Evolutionary conservation across 208 protist genomes (phyloP).

Genomic region (Endotrypanum monterogeii): DNA sequence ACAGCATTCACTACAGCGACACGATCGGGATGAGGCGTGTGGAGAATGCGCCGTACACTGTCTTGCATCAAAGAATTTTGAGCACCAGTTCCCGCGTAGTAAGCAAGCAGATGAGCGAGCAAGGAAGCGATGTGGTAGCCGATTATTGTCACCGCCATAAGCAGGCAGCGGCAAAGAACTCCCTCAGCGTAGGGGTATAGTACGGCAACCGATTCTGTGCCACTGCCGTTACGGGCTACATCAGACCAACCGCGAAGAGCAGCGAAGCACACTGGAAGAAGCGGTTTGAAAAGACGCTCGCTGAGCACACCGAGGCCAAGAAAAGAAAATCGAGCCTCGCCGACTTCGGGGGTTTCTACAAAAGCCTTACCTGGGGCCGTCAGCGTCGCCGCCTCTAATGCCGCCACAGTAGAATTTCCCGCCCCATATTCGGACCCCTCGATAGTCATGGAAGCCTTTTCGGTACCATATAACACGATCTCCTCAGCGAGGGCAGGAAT

Average conservation of each 20-base stretch:
- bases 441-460: slow-evolving; percentile 4
- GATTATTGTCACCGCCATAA: slow-evolving; percentile 41
- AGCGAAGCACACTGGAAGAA: slow-evolving; percentile 21
- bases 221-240: neutral
- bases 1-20: slow-evolving; percentile 51
- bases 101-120: slow-evolving; percentile 48
- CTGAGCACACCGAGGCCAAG: slow-evolving; percentile 15
- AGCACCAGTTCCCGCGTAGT: slow-evolving; percentile 39
- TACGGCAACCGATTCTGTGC: neutral
- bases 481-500: slow-evolving; percentile 54
- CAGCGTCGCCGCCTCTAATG: slow-evolving; percentile 1
- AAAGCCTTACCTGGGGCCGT: neutral
- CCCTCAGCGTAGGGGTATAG: slow-evolving; percentile 28
- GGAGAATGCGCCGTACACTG: slow-evolving; percentile 40
- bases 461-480: slow-evolving; percentile 42
- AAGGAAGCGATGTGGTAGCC: slow-evolving; percentile 57
- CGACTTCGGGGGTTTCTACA: neutral
- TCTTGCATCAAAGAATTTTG: slow-evolving; percentile 41
- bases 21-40: slow-evolving; percentile 45
- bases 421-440: neutral
- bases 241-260: slow-evolving; percentile 6
- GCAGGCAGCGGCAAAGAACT: slow-evolving; percentile 42
- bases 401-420: neutral
- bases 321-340: neutral
- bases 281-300: slow-evolving; percentile 23